Conservation (phyloP, 257 asterid genomes). For the Dorcoceras hygrometricum region DNA sequence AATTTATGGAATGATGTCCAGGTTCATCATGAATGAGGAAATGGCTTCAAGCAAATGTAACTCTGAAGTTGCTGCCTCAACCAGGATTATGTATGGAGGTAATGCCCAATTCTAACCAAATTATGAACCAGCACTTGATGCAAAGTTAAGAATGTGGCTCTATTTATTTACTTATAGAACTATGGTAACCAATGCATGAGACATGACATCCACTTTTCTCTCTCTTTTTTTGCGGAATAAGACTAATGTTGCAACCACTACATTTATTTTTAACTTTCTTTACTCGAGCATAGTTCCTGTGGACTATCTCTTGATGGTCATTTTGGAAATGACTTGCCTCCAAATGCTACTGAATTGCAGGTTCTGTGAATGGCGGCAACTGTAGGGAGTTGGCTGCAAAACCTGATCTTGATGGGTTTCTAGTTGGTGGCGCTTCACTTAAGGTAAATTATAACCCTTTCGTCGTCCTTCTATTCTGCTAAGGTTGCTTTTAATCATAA, state of each 20-base stretch:
- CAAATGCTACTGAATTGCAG: not conserved
- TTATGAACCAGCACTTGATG: not conserved
- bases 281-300: not conserved
- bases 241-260: too few species aligned
- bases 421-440: not conserved
- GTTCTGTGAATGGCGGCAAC: not conserved
- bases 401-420: not conserved
- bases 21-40: not conserved
- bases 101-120: not conserved
- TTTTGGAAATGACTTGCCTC: not conserved
- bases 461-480: not conserved
- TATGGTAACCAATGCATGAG: not conserved
- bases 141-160: not conserved
- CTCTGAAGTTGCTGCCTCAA: slow-evolving; percentile 14
- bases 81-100: slow-evolving; percentile 23
- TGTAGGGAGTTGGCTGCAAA: not conserved
- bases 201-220: not conserved
- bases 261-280: not conserved
- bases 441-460: not conserved
- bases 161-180: not conserved
- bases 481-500: not conserved
- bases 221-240: not conserved
- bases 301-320: not conserved
- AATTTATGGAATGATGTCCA: not conserved
- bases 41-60: slow-evolving; percentile 17